A percentile compares a stretch with the other conserved stretches of the same genome.
These are phyloP conservation scores for Coprinopsis marcescibilis DNA, from an alignment of 768 basidiomycete species.

Conservation along the genomic window DNA sequence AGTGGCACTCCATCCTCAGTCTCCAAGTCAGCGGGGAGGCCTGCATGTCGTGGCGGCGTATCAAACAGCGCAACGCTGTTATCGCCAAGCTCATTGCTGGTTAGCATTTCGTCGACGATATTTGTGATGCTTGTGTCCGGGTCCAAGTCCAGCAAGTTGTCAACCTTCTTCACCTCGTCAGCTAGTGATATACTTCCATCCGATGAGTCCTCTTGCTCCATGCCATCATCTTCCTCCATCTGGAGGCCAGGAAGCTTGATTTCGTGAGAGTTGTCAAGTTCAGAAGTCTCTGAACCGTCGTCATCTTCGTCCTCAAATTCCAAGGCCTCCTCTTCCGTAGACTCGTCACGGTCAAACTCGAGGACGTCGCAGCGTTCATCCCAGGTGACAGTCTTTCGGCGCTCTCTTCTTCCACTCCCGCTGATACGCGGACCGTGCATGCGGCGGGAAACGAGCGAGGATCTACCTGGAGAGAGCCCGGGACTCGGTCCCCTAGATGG, in stretches of 20 bases:
- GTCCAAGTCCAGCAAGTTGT: constrained; percentile 32
- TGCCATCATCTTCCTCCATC: constrained; percentile 9
- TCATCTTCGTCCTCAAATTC: constrained; percentile 20
- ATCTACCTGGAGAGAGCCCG: constrained; percentile 50
- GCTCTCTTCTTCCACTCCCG: constrained; percentile 43
- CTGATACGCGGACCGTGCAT: constrained; percentile 72
- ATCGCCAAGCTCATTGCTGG: constrained; percentile 20
- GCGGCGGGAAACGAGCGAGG: constrained; percentile 65
- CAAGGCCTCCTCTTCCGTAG: constrained; percentile 23
- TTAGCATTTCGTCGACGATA: constrained; percentile 66
- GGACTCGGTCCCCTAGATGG: constrained; percentile 15
- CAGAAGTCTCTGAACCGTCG: constrained; percentile 10
- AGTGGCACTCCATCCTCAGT: constrained; percentile 60
- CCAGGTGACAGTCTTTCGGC: constrained; percentile 76
- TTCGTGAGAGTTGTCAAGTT: constrained; percentile 21
- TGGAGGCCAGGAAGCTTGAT: constrained; percentile 7
- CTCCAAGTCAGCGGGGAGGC: constrained; percentile 52
- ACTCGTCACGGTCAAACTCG: constrained; percentile 63
- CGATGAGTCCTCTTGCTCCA: constrained; percentile 31
- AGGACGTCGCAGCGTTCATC: constrained; percentile 77
- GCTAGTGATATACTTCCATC: constrained; percentile 41
- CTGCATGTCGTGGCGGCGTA: constrained; percentile 39
- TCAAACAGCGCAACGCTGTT: constrained; percentile 18
- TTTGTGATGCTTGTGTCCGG: constrained; percentile 60
- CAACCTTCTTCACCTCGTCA: constrained; percentile 34